Evolutionary conservation across 352 stramenopile species (phyloP), one percentile per base, ranked within the genome.

Genomic region (Phytophthora syringae): DNA sequence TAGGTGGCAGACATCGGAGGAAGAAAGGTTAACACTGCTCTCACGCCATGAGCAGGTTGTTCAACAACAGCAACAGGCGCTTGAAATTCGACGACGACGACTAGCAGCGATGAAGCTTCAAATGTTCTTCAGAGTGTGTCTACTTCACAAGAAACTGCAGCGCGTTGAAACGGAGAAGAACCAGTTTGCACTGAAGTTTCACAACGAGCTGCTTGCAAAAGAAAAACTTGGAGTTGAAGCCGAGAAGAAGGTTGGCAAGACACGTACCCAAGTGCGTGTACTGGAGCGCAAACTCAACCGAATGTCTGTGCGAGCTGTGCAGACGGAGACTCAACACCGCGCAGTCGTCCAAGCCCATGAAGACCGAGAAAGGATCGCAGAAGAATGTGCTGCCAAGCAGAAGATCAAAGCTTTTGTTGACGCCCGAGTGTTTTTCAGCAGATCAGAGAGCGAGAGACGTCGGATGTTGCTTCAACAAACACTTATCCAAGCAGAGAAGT

Each of bases 331-430:
- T 15, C 39, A 21, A 13, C 54, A 77, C 39, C 59, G 39, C 11
- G 10, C 64, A 42, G 36, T 56, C 10, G 4, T 80, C 15, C 42
- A 67, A 57, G 52, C 20, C 0, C 61, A 73, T 39, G 22, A 67
- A 63, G 22, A 47, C 7, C 55, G 28, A 9, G 58, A 74, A 54
- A 48, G 22, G n/a, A 9, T 36, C 15, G 39, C 65, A 2, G 60
- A 70, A 48, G 22, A 76, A 12, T 42, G 61, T 18, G 44, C 59
- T 20, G 70, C 77, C 7, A 43, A 60, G 37, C 67, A 69, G 13
- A 73, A 61, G 3, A 80, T 86, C 37, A 77, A 79, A 39, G 47
- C 63, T 40, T 84, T 86, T 43, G 47, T 86, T 15, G 61, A 75
- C 21, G 34, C 42, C 20, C 54, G 55, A 0, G 34, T 63, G 5